These are phyloP conservation scores for Datura wrightii DNA, from an alignment of 257 asterid species.

Conservation along the genomic window DNA sequence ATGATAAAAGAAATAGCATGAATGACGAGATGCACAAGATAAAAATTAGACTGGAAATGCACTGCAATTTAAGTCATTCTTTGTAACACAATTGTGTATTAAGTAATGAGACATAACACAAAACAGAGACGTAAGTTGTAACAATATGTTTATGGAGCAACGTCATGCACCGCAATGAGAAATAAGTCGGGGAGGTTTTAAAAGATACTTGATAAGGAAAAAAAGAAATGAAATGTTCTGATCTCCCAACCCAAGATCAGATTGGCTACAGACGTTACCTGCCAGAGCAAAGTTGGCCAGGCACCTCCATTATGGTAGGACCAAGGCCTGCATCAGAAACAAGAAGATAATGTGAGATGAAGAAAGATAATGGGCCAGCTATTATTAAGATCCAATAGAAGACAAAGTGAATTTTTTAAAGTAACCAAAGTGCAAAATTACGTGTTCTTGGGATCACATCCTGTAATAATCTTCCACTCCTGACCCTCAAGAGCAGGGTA, in stretches of 20 bases:
- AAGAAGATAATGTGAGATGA: constrained; percentile 21
- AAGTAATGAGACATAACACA: constrained; percentile 21
- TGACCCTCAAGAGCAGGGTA: constrained; percentile 80
- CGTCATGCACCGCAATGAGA: background rate
- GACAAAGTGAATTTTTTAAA: background rate
- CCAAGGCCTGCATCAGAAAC: constrained; percentile 67
- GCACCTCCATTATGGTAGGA: constrained; percentile 85
- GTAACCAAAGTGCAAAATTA: constrained; percentile 34
- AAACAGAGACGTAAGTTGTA: background rate
- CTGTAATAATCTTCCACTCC: constrained; percentile 83
- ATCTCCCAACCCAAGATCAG: background rate
- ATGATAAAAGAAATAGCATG: background rate
- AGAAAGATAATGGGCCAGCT: background rate
- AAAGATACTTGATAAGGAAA: background rate
- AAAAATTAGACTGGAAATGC: background rate
- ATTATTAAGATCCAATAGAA: background rate
- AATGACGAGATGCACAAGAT: background rate
- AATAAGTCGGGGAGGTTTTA: background rate
- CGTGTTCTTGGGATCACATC: constrained; percentile 86
- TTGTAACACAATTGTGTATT: background rate
- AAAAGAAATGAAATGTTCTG: background rate
- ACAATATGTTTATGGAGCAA: background rate
- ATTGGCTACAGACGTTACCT: constrained; percentile 45
- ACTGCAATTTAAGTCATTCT: background rate
- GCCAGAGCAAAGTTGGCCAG: constrained; percentile 87